phyloP scores from a whole-genome alignment of 1,139 yeast genomes.

The Kodamaea plutei region DNA sequence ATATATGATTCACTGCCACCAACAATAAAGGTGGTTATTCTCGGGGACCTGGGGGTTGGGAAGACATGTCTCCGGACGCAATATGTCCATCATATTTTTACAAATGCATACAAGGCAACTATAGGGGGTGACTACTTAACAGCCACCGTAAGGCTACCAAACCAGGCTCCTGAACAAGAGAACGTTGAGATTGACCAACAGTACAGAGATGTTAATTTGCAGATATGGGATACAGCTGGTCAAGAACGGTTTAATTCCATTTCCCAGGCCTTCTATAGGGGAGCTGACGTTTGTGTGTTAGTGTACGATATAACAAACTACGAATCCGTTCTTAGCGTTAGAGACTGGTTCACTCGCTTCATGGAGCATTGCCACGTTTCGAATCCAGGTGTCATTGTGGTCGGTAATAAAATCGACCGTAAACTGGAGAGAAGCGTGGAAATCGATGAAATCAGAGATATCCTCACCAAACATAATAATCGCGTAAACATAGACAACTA shows the following conservation, averaged over 20 bases:
- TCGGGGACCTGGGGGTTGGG: constrained; percentile 64
- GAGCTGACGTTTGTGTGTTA: constrained; percentile 55
- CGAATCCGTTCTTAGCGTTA: constrained; percentile 48
- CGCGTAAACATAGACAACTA: constrained; percentile 28
- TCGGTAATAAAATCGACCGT: constrained; percentile 53
- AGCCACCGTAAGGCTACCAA: constrained; percentile 27
- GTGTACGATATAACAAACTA: constrained; percentile 57
- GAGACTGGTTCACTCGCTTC: constrained; percentile 51
- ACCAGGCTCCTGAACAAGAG: constrained; percentile 3
- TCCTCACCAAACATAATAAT: constrained; percentile 28
- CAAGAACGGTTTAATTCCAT: constrained; percentile 62
- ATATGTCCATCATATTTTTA: constrained; percentile 54
- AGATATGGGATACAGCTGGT: constrained; percentile 68
- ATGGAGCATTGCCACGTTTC: constrained; percentile 48
- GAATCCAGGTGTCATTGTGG: constrained; percentile 47
- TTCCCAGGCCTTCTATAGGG: constrained; percentile 56
- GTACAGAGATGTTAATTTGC: constrained; percentile 32
- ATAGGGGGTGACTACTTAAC: constrained; percentile 62
- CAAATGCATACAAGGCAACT: constrained; percentile 57
- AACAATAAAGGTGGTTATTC: constrained; percentile 47
- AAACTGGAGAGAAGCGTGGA: constrained; percentile 37
- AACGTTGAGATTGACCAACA: constrained; percentile 3
- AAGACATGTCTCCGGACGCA: constrained; percentile 59
- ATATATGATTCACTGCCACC: constrained; percentile 15
- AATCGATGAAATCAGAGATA: constrained; percentile 37